phyloP scores from a whole-genome alignment of 176 grass and related monocot genomes.

The Thinopyrum elongatum region DNA sequence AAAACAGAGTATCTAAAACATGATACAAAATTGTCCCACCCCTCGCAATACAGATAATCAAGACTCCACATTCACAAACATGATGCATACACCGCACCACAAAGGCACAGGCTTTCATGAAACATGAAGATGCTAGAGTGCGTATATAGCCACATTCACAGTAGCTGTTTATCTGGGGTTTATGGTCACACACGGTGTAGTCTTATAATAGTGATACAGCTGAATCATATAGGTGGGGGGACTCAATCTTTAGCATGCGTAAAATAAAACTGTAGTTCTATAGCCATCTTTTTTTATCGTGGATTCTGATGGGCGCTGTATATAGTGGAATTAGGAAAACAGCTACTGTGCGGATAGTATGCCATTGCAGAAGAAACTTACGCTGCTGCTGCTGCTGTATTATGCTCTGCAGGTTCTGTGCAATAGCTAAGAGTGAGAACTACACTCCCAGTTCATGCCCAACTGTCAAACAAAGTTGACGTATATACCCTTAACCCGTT shows the following conservation, averaged over 20 bases:
- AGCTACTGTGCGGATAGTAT: not conserved
- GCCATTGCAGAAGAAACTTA: not conserved
- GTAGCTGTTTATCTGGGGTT: no score
- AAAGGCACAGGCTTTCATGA: no score
- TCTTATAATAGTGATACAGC: not conserved
- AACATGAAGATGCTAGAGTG: no score
- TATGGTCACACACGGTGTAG: no score
- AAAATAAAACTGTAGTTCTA: not conserved
- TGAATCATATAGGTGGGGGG: not conserved
- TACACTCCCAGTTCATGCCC: not conserved
- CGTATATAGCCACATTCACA: no score
- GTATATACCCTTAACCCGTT: not conserved
- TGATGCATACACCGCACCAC: no score
- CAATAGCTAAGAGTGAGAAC: constrained; percentile 21
- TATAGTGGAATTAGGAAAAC: not conserved
- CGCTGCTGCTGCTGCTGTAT: not conserved
- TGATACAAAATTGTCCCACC: no score
- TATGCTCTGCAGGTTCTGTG: constrained; percentile 9
- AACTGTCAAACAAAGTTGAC: constrained; percentile 1
- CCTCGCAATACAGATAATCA: no score
- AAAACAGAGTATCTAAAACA: no score
- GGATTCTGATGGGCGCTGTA: not conserved
- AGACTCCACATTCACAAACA: no score
- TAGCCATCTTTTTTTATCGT: not conserved
- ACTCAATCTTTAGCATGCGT: not conserved